Evolutionary conservation across 805 yeast genomes (phyloP).

Genomic region (Nakazawaea molendinolei): DNA sequence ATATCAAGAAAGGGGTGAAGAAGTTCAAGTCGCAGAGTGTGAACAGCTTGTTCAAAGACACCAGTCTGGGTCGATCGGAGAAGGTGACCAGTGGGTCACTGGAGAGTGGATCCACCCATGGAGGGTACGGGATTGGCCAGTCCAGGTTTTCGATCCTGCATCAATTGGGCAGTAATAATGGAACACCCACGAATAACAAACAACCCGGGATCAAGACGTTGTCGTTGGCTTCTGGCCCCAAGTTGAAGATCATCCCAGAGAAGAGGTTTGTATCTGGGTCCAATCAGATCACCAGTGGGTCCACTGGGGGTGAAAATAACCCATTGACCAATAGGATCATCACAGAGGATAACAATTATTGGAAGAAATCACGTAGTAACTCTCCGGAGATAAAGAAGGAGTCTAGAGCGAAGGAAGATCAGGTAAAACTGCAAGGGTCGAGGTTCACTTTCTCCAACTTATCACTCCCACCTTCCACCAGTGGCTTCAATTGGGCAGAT

Average conservation of each 20-base stretch:
- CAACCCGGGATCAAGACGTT: conserved; percentile 11
- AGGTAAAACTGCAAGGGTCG: conserved; percentile 5
- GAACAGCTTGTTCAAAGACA: conserved; percentile 19
- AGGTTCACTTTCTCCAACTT: conserved; percentile 10
- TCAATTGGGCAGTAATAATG: too few species aligned
- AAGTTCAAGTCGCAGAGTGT: conserved; percentile 23
- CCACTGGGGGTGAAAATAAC: not conserved
- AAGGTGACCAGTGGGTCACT: too few species aligned
- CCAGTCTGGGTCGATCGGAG: conserved; percentile 4
- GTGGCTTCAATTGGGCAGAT: conserved; percentile 17
- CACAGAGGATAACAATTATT: conserved; percentile 8
- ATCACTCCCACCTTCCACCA: conserved; percentile 5
- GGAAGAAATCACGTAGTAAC: conserved; percentile 11
- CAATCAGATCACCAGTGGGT: not conserved
- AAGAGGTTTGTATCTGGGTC: conserved; percentile 2
- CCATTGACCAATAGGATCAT: conserved; percentile 2
- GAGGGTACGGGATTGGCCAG: too few species aligned
- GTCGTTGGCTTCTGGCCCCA: conserved; percentile 9
- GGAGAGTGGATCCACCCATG: not conserved
- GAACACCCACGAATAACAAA: too few species aligned
- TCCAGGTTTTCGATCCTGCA: too few species aligned
- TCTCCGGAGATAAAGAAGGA: conserved; percentile 9
- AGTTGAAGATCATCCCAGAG: conserved; percentile 12
- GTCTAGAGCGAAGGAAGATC: not conserved
- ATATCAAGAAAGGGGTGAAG: conserved; percentile 12